phyloP scores from a whole-genome alignment of 2,329 filamentous ascomycete genomes.

The Hymenoscyphus infarciens region DNA sequence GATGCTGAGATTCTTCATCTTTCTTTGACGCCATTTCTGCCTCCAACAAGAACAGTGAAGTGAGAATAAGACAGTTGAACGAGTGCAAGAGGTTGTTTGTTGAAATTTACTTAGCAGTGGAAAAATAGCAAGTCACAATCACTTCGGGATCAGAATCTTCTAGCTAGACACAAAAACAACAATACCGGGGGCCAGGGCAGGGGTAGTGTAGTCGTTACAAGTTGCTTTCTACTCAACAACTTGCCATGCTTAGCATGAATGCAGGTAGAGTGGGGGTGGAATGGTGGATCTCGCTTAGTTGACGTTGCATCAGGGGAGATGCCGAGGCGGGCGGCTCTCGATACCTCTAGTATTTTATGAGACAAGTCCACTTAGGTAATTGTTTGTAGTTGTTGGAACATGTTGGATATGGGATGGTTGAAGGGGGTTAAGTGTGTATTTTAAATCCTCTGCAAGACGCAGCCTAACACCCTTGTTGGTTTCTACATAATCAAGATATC shows the following conservation, averaged over 20 bases:
- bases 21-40: background rate
- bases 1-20: background rate
- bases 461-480: background rate
- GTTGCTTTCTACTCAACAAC: background rate
- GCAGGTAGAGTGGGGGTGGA: background rate
- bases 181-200: background rate
- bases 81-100: background rate
- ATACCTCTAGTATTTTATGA: background rate
- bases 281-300: background rate
- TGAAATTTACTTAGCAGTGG: background rate
- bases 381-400: background rate
- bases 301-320: background rate
- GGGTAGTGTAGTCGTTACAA: background rate
- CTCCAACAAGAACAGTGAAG: background rate
- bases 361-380: background rate
- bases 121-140: background rate
- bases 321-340: background rate
- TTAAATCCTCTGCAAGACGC: background rate
- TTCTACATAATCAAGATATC: background rate
- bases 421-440: background rate
- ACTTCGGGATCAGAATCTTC: background rate
- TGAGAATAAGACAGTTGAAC: background rate
- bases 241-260: background rate
- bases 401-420: background rate
- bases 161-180: background rate